These are phyloP conservation scores for Tagetes erecta DNA, from an alignment of 129 eudicot genomes.

Conservation along the genomic window DNA sequence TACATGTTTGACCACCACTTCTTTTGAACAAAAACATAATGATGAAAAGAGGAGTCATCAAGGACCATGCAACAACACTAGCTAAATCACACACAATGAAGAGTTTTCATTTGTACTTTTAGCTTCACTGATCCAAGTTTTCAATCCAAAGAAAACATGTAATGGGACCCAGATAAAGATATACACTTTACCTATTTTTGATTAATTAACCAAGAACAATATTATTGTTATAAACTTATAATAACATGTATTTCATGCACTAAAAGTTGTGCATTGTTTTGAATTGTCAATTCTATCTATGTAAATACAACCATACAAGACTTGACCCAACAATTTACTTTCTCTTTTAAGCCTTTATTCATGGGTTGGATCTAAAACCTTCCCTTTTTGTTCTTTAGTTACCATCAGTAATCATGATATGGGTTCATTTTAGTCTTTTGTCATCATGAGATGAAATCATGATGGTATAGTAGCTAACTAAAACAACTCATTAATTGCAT, in stretches of 20 bases:
- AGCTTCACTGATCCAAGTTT: conserved; percentile 37
- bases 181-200: conserved; percentile 12
- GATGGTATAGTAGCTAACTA: conserved; percentile 32
- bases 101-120: conserved; percentile 32
- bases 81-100: conserved; percentile 27
- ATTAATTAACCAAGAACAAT: conserved; percentile 19
- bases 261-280: conserved; percentile 14
- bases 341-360: conserved; percentile 26
- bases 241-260: conserved; percentile 21
- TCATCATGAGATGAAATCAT: conserved; percentile 31
- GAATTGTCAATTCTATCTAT: conserved; percentile 5
- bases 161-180: conserved; percentile 33
- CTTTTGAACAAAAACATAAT: conserved; percentile 40
- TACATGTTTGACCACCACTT: conserved; percentile 43
- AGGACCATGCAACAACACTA: conserved; percentile 39
- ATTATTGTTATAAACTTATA: not conserved
- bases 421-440: conserved; percentile 28
- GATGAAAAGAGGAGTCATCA: conserved; percentile 44
- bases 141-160: conserved; percentile 36
- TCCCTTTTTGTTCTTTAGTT: conserved; percentile 38
- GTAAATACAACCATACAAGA: not conserved
- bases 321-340: not conserved
- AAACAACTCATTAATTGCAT: conserved; percentile 26
- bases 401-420: conserved; percentile 31
- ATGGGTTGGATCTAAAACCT: conserved; percentile 34